These are phyloP conservation scores for Aspergillus ostianus DNA, from an alignment of 495 filamentous ascomycete genomes.

Conservation along the genomic window DNA sequence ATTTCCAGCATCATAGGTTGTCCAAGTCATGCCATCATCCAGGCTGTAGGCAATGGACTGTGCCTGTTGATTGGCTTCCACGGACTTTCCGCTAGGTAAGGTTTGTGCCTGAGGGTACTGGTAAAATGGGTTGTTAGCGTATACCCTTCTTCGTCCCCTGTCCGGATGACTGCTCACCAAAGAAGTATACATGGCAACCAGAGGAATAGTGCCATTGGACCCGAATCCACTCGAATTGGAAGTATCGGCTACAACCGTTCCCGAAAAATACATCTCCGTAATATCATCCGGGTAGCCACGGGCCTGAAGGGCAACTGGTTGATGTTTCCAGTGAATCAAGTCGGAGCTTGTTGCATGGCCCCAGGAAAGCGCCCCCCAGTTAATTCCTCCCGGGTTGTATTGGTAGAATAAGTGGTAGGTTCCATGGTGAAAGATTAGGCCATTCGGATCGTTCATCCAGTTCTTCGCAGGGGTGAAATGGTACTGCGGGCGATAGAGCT, in stretches of 20 bases:
- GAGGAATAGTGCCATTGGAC: slow-evolving; percentile 44
- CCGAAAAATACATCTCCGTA: slow-evolving; percentile 52
- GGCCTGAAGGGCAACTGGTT: slow-evolving; percentile 36
- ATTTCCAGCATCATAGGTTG: slow-evolving; percentile 47
- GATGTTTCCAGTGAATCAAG: slow-evolving; percentile 39
- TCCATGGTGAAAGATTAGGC: slow-evolving; percentile 44
- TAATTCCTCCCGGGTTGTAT: slow-evolving; percentile 35
- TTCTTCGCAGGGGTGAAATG: slow-evolving; percentile 53
- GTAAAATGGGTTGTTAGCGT: too few species aligned
- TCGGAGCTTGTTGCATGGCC: slow-evolving; percentile 42
- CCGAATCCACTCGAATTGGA: slow-evolving; percentile 61
- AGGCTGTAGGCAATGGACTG: slow-evolving; percentile 57
- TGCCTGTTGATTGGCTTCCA: slow-evolving; percentile 40
- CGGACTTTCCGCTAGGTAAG: slow-evolving; percentile 27
- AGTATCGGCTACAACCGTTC: slow-evolving; percentile 49
- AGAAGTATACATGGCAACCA: slow-evolving; percentile 57
- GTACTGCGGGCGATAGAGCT: too few species aligned
- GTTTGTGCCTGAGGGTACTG: too few species aligned
- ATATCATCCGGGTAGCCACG: slow-evolving; percentile 43
- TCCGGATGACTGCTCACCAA: slow-evolving; percentile 34
- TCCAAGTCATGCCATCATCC: slow-evolving; percentile 54
- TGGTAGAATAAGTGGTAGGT: slow-evolving; percentile 43
- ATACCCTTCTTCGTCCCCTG: too few species aligned
- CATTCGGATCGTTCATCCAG: slow-evolving; percentile 64
- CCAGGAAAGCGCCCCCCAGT: slow-evolving; percentile 42